phyloP scores from a whole-genome alignment of 495 filamentous ascomycete species.

The Cercophora scortea region DNA sequence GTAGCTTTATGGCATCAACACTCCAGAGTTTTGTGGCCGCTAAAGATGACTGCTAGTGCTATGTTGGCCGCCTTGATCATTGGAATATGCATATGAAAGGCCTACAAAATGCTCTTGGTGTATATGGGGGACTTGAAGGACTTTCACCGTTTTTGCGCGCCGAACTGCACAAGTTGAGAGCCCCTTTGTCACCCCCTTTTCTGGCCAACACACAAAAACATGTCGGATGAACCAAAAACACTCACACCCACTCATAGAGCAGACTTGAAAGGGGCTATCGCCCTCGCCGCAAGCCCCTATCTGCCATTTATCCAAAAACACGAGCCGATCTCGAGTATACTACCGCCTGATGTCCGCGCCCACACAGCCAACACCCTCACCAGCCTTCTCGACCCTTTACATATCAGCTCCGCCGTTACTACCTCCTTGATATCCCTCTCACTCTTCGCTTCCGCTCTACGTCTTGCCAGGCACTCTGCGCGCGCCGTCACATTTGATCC shows the following conservation, averaged over 20 bases:
- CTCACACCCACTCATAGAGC: slow-evolving; percentile 7
- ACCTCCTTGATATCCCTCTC: slow-evolving; percentile 8
- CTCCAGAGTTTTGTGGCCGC: no score
- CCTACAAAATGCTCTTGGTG: slow-evolving; percentile 17
- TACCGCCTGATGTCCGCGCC: slow-evolving; percentile 3
- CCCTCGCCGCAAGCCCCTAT: slow-evolving; percentile 16
- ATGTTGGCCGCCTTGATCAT: slow-evolving; percentile 21
- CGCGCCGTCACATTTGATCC: slow-evolving; percentile 16
- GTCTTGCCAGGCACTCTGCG: slow-evolving; percentile 7
- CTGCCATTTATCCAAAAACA: slow-evolving; percentile 12
- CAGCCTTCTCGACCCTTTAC: slow-evolving; percentile 8
- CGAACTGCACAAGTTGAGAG: slow-evolving; percentile 17
- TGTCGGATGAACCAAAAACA: not conserved
- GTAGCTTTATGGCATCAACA: not conserved
- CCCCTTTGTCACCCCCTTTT: not conserved
- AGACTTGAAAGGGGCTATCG: slow-evolving; percentile 20
- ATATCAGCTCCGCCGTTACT: slow-evolving; percentile 7
- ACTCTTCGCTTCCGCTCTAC: slow-evolving; percentile 9
- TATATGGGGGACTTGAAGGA: slow-evolving; percentile 10
- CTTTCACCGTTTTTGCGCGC: slow-evolving; percentile 9
- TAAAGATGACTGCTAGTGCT: slow-evolving; percentile 4
- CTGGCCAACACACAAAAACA: no score
- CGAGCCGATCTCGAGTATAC: slow-evolving; percentile 2
- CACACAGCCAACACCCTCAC: slow-evolving; percentile 3
- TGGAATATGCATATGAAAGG: slow-evolving; percentile 26